These are phyloP conservation scores for Gaeumannomyces tritici DNA, from an alignment of 2,329 filamentous ascomycete genomes.

Conservation along the genomic window DNA sequence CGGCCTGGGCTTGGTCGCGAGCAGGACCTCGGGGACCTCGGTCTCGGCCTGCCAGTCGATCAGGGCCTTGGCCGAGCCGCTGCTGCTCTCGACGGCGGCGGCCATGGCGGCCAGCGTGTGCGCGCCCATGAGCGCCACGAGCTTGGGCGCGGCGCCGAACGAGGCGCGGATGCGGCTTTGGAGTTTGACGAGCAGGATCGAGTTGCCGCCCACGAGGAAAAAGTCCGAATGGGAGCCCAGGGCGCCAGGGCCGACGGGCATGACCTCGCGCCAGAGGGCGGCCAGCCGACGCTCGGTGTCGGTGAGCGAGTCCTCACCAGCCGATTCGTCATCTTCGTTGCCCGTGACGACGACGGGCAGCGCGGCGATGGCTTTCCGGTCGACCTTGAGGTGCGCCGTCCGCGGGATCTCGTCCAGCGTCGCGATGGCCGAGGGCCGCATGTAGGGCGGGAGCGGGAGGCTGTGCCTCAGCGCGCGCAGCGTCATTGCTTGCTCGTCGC, in stretches of 20 bases:
- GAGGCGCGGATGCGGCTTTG: slow-evolving; percentile 20
- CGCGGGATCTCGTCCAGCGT: not conserved
- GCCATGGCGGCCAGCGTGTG: slow-evolving; percentile 31
- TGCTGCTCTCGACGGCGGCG: slow-evolving; percentile 12
- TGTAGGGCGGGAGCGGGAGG: not conserved
- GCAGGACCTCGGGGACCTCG: not conserved
- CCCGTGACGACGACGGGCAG: not conserved
- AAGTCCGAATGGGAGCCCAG: slow-evolving; percentile 22
- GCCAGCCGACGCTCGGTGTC: not conserved
- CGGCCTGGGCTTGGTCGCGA: no score
- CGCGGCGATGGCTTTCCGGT: not conserved
- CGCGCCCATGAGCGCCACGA: slow-evolving; percentile 25
- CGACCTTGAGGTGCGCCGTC: not conserved
- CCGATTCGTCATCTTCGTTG: not conserved
- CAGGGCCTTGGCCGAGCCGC: not conserved
- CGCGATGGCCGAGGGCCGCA: not conserved
- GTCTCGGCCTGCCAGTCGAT: slow-evolving; percentile 19
- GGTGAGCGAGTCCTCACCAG: not conserved
- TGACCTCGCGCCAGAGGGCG: not conserved
- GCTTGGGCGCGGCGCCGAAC: slow-evolving; percentile 19
- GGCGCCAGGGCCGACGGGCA: not conserved
- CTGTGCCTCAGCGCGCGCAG: not conserved
- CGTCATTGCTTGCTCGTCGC: not conserved
- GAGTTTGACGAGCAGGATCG: slow-evolving; percentile 24
- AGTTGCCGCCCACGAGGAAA: slow-evolving; percentile 11